A percentile compares a stretch with the other conserved stretches of the same genome.
phyloP scores from a whole-genome alignment of 2,329 filamentous ascomycete species.

The Pochonia chlamydosporia region DNA sequence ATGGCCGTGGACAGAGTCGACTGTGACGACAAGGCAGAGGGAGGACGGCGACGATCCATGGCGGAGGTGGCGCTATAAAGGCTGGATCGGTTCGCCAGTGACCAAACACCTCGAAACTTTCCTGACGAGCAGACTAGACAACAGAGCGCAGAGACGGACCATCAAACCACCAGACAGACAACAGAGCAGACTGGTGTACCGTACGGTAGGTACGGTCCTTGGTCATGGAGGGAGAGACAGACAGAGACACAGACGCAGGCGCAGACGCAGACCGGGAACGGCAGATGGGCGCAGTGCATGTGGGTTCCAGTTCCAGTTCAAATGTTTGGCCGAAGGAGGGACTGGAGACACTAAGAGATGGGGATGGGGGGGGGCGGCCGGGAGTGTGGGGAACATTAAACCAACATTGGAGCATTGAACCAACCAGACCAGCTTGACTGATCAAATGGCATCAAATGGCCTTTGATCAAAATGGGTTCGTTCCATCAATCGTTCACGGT shows the following conservation, averaged over 20 bases:
- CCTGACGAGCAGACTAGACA: not conserved
- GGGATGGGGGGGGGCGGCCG: not conserved
- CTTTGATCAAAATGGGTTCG: too few species aligned
- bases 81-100: constrained; percentile 9
- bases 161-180: not conserved
- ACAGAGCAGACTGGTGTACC: not conserved
- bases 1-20: too few species aligned
- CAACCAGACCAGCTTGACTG: too few species aligned
- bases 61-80: constrained; percentile 18
- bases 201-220: not conserved
- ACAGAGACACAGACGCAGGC: not conserved
- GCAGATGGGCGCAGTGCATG: constrained; percentile 2
- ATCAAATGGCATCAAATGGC: too few species aligned
- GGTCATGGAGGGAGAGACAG: not conserved
- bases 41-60: constrained; percentile 24
- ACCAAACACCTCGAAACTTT: constrained; percentile 3
- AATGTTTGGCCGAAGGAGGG: not conserved
- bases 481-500: too few species aligned
- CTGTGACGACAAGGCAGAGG: constrained; percentile 12
- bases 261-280: not conserved
- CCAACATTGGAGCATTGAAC: not conserved
- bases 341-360: not conserved
- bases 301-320: too few species aligned
- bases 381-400: not conserved
- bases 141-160: not conserved